Evolutionary conservation across 1,284 basidiomycete genomes (phyloP), one percentile per base, ranked within the genome.

Genomic region (Ganoderma resinaceum): DNA sequence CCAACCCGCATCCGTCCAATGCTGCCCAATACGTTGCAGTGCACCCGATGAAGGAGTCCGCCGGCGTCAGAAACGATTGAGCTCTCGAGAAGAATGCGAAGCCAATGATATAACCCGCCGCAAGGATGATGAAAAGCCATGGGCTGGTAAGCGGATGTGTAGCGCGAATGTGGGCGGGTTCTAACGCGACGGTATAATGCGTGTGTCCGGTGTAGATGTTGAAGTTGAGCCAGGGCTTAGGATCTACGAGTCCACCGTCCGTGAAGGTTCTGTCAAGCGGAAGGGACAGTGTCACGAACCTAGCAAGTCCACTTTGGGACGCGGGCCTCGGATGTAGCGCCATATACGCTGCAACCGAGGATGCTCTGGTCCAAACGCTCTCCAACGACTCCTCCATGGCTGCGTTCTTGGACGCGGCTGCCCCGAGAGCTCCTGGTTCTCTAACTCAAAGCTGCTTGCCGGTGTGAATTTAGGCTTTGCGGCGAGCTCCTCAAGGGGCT

Each of bases 1-100:
- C 81, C 37, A 95, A 79, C 7, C 95, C 95, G 75, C 95, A 97
- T n/a, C 84, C 86, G 72, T 89, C 87, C 69, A 92, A 87, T 20
- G 86, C 82, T 7, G 82, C 75, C 91, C 92, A 95, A 75, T 89
- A 93, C 3, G 90, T 86, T 4, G 89, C 85, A 2, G 91, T 93
- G 76, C 93, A 94, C 37, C 81, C 85, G 58, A 91, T 83, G 75
- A 88, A 91, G 0, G 90, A 86, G 59, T 85, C 84, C 14, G 86
- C 75, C 3, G 90, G 91, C 20, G 86, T 89, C 61, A 88, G 80
- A 79, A 90, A 95, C 64, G 88, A 93, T 70, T 94, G 90, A 11
- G 88, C 84, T n/a, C 91, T 85, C 6, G 87, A 81, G 70, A 95
- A 86, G 79, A 95, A 93, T 0, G 91, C 86, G 53, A 95, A 83